Percentiles rank a stretch among this genome's conserved stretches.
Conservation (phyloP, 2,329 filamentous ascomycete species). For the Lecanosticta acicola region DNA sequence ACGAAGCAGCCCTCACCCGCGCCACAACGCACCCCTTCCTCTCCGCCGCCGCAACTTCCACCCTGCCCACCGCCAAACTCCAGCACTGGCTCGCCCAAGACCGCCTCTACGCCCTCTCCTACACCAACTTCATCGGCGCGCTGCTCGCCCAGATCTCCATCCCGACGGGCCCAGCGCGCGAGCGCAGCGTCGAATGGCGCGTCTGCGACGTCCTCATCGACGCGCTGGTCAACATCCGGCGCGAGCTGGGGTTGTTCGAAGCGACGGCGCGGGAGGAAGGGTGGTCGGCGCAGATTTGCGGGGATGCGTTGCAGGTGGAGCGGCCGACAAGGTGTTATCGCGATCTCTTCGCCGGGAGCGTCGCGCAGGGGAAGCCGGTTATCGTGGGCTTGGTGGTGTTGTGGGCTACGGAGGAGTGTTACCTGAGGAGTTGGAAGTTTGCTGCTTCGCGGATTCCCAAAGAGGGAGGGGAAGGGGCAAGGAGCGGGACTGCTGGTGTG, state of each 20-base stretch:
- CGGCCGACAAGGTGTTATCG: slow-evolving; percentile 42
- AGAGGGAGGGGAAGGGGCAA: slow-evolving; percentile 24
- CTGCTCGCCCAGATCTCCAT: slow-evolving; percentile 58
- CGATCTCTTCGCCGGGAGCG: slow-evolving; percentile 54
- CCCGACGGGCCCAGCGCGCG: slow-evolving; percentile 34
- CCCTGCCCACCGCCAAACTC: slow-evolving; percentile 52
- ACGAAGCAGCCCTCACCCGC: slow-evolving; percentile 43
- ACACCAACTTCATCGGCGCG: slow-evolving; percentile 60
- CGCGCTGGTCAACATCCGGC: slow-evolving; percentile 59
- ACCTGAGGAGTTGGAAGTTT: slow-evolving; percentile 44
- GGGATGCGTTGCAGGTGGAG: slow-evolving; percentile 19
- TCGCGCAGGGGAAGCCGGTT: slow-evolving; percentile 46
- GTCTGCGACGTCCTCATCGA: slow-evolving; percentile 59
- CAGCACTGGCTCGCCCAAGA: slow-evolving; percentile 67
- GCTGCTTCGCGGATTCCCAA: slow-evolving; percentile 33
- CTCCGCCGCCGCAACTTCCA: slow-evolving; percentile 56
- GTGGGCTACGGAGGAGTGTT: slow-evolving; percentile 65
- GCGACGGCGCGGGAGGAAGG: slow-evolving; percentile 50
- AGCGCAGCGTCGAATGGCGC: slow-evolving; percentile 49
- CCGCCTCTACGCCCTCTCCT: slow-evolving; percentile 64
- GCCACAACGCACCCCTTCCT: slow-evolving; percentile 66
- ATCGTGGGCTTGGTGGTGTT: slow-evolving; percentile 65
- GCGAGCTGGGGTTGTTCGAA: slow-evolving; percentile 63
- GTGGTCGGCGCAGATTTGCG: slow-evolving; percentile 44
- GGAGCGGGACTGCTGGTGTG: no score